Evolutionary conservation across 1,284 basidiomycete genomes (phyloP), one percentile per base, ranked within the genome.

Genomic region (Kalmanozyma brasiliensis): DNA sequence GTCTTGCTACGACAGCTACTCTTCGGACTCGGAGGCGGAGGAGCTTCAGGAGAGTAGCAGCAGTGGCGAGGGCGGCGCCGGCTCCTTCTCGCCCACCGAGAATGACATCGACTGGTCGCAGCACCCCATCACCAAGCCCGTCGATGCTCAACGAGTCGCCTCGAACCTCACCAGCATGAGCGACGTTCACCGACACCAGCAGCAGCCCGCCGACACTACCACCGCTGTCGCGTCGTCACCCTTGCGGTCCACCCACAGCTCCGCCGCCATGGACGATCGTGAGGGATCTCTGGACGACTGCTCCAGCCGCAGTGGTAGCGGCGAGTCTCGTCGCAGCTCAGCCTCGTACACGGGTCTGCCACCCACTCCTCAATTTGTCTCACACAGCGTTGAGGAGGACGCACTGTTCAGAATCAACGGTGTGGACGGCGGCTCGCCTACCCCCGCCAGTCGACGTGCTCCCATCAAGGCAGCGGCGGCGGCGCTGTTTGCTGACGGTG

Each of bases 341-440:
- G 62, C 62, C 1, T 75, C 73, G 17, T 77, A 73, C 69, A 73
- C 73, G 19, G 74, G 74, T 13, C 41, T 77, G 36, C 74, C 74
- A 16, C 73, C 69, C 4, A 77, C 74, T 8, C 74, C 74, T 24
- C 64, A 72, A 13, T 73, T 70, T 36, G 38, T 57, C 10, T 34
- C 69, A 16, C 67, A 74, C 48, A 49, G 52, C 40, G 51, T 69
- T 42, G 56, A 63, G 10, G 65, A 62, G 20, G 32, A 33, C 14
- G 23, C 38, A 30, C 24, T 49, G 1, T 41, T 36, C 8, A 35
- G 41, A 17, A 19, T 13, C 14, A 44, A 41, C 11, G 59, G 47
- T 30, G 42, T n/a, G n/a, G n/a, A n/a, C n/a, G n/a, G 48, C n/a
- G 49, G 26, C 37, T 68, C 65, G 34, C 65, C 65, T 2, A 68